phyloP scores from a whole-genome alignment of 2,329 filamentous ascomycete species.

The Colletotrichum orbiculare region DNA sequence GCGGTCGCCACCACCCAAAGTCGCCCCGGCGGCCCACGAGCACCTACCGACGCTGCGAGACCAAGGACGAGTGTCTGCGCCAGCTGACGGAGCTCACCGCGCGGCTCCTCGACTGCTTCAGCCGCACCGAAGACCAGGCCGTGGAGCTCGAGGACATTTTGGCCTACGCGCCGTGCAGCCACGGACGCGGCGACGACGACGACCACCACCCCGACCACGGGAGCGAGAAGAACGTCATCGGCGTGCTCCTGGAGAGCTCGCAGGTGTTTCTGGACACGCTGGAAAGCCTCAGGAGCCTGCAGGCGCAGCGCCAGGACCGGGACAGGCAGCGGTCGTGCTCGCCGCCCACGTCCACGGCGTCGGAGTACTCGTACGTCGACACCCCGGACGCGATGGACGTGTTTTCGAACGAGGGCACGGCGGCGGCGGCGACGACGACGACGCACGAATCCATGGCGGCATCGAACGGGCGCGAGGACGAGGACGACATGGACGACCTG shows the following conservation, averaged over 20 bases:
- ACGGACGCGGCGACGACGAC: too few species aligned
- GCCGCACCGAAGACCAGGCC: neutral
- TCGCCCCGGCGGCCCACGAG: too few species aligned
- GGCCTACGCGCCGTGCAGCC: neutral
- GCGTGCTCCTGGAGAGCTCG: slow-evolving; percentile 2
- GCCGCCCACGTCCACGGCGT: neutral
- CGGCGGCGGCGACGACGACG: too few species aligned
- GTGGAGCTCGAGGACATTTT: slow-evolving; percentile 10
- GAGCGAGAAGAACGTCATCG: slow-evolving; percentile 2
- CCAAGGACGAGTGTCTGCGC: slow-evolving; percentile 3
- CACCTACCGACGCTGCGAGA: neutral
- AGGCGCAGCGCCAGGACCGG: neutral
- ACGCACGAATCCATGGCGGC: neutral
- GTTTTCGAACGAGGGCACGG: neutral
- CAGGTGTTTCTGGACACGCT: slow-evolving; percentile 1
- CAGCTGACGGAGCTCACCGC: neutral
- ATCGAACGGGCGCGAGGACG: neutral
- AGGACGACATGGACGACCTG: too few species aligned
- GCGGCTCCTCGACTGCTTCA: slow-evolving; percentile 5
- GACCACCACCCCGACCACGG: neutral
- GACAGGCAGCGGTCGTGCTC: neutral
- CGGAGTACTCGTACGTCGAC: slow-evolving; percentile 3
- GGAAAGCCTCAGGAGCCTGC: neutral
- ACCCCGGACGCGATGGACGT: neutral
- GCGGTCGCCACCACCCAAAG: too few species aligned